phyloP scores from a whole-genome alignment of 2,329 filamentous ascomycete genomes.

The Tolypocladium album region DNA sequence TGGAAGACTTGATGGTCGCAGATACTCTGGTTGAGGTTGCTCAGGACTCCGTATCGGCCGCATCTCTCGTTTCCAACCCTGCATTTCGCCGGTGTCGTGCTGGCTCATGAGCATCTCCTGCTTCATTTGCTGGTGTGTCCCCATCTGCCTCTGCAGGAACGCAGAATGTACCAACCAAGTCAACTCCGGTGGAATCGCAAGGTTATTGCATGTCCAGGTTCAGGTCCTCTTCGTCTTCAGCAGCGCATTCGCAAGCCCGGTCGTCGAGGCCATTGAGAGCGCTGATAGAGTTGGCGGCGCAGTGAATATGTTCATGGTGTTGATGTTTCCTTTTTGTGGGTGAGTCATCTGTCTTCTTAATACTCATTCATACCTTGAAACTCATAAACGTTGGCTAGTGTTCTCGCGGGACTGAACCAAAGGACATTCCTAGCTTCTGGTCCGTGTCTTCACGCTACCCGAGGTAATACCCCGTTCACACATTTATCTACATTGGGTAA shows the following conservation, averaged over 20 bases:
- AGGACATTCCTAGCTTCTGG: conserved; percentile 47
- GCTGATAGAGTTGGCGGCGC: not conserved
- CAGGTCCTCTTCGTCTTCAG: not conserved
- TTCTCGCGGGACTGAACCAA: not conserved
- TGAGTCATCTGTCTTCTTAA: no score
- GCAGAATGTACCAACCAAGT: not conserved
- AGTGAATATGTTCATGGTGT: conserved; percentile 13
- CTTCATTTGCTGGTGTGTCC: not conserved
- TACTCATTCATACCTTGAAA: no score
- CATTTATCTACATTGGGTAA: no score
- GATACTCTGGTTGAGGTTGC: conserved; percentile 5
- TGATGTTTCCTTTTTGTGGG: conserved; percentile 29
- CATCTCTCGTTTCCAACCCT: not conserved
- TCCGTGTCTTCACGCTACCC: conserved; percentile 80
- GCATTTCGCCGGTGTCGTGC: not conserved
- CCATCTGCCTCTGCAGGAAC: not conserved
- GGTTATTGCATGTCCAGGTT: no score
- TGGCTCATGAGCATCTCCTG: not conserved
- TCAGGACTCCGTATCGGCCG: not conserved
- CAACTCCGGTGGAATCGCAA: not conserved
- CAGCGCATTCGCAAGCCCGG: not conserved
- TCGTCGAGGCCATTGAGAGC: not conserved
- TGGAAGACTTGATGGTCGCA: conserved; percentile 61
- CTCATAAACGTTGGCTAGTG: not conserved
- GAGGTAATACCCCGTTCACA: no score